phyloP scores from a whole-genome alignment of 1,284 basidiomycete species.

The Vanrija sp. region DNA sequence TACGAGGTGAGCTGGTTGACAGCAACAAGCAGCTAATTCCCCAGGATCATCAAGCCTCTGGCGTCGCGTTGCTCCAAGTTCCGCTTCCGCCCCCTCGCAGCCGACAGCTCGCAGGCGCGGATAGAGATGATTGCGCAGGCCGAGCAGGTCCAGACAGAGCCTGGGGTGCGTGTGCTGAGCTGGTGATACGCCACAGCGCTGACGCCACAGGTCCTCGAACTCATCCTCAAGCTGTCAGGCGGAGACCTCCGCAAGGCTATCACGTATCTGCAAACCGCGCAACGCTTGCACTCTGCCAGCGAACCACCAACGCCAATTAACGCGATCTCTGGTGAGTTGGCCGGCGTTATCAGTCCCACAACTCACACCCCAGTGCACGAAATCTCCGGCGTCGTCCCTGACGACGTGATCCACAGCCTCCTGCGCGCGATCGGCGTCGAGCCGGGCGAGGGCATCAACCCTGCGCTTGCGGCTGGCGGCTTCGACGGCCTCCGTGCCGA shows the following conservation, averaged over 20 bases:
- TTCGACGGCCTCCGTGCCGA: conserved; percentile 71
- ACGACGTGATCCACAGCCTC: conserved; percentile 65
- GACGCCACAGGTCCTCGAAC: conserved; percentile 38
- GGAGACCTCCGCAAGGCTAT: conserved; percentile 98
- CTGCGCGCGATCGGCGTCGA: conserved; percentile 74
- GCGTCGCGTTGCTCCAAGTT: conserved; percentile 99
- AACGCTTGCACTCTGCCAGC: conserved; percentile 70
- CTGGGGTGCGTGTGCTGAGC: conserved; percentile 40
- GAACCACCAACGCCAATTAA: conserved; percentile 68
- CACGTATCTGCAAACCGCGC: conserved; percentile 95
- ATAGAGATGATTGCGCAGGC: conserved; percentile 71
- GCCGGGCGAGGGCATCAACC: conserved; percentile 52
- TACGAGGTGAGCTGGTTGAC: conserved; percentile 63
- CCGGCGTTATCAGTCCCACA: background rate
- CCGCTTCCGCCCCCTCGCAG: conserved; percentile 89
- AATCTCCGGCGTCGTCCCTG: conserved; percentile 93
- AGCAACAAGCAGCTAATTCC: background rate
- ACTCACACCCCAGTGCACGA: conserved; percentile 65
- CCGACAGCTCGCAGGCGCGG: conserved; percentile 67
- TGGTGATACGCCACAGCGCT: background rate
- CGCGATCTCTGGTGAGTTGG: conserved; percentile 50
- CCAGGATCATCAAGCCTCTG: conserved; percentile 94
- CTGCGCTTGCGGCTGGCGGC: conserved; percentile 54
- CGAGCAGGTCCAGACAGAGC: conserved; percentile 54
- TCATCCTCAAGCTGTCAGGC: conserved; percentile 58